phyloP scores from a whole-genome alignment of 2,329 filamentous ascomycete genomes.

The Fusarium algeriense region DNA sequence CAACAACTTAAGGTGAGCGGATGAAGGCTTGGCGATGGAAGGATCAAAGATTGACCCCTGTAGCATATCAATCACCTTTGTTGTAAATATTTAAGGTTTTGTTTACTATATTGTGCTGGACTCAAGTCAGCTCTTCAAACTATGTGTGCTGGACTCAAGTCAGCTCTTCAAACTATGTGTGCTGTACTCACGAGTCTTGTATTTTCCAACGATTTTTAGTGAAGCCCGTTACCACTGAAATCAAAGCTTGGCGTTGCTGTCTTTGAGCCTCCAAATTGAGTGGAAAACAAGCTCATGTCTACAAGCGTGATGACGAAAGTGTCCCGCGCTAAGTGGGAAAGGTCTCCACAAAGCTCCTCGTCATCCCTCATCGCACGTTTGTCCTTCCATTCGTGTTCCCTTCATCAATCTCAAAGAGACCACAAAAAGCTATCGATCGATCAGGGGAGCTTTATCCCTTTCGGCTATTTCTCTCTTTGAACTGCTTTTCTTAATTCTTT shows the following conservation, averaged over 20 bases:
- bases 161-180: background rate
- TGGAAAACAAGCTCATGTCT: slow-evolving; percentile 41
- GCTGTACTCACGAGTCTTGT: background rate
- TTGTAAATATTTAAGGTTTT: background rate
- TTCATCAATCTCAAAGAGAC: slow-evolving; percentile 35
- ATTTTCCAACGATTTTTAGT: background rate
- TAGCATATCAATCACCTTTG: slow-evolving; percentile 28
- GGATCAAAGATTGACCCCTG: slow-evolving; percentile 32
- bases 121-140: background rate
- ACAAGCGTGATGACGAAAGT: slow-evolving; percentile 40
- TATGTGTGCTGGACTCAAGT: background rate
- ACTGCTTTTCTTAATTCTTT: background rate
- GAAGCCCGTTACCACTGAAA: background rate
- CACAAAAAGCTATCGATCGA: slow-evolving; percentile 27
- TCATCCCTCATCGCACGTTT: slow-evolving; percentile 40
- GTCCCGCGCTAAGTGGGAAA: slow-evolving; percentile 25
- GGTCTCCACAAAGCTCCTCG: slow-evolving; percentile 38
- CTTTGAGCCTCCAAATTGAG: slow-evolving; percentile 23
- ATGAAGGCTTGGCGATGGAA: slow-evolving; percentile 31
- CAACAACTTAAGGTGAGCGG: slow-evolving; percentile 11
- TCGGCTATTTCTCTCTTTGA: background rate
- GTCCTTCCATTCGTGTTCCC: slow-evolving; percentile 21
- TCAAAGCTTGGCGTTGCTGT: background rate
- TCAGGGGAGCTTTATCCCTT: slow-evolving; percentile 11
- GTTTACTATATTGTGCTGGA: background rate